Evolutionary conservation across 176 grass and related monocot genomes (phyloP), one percentile per base, ranked within the genome.

Genomic region (Chloris gayana): DNA sequence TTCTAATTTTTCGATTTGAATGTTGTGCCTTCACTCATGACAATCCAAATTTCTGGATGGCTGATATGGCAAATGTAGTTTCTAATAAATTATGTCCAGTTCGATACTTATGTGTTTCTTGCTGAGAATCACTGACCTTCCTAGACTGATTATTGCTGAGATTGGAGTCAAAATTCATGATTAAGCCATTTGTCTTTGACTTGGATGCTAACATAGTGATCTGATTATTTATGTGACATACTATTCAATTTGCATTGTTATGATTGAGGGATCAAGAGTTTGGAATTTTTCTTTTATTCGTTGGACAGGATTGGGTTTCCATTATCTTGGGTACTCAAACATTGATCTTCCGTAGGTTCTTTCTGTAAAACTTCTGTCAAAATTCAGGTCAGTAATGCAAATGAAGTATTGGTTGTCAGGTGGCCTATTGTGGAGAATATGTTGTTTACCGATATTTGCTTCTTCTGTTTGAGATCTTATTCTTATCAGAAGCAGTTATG

Each of bases 1-100:
- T 77, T 72, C 47, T 41, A 50, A 67, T 50, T 85, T 44, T 71
- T 80, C 56, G 38, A 70, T 77, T 64, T 19, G 3, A 38, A 47
- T 71, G 58, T 27, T 85, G 17, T 58, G 41, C 37, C 62, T 67
- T 57, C 35, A 77, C 14, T 60, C 57, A 60, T 60, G n/a, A 60
- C 24, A 60, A 14, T 25, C 57, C 27, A 76, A 61, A 70, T 54
- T 42, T 71, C 2, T 87, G 44, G 18, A 31, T 44, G 47, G 25
- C 1, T 70, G 35, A 2, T 49, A 49, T 44, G 67, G 10, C 24
- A 41, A 29, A 70, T 39, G 19, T 24, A 75, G 64, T 70, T 82
- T 59, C 31, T 42, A 15, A 44, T 63, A 4, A 81, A 29, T 65
- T n/a, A 56, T 82, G 58, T 22, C 38, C 12, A 44, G 50, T 60